Evolutionary conservation across 345 rosid species (phyloP), one percentile per base, ranked within the genome.

Genomic region (Arabidopsis thaliana): DNA sequence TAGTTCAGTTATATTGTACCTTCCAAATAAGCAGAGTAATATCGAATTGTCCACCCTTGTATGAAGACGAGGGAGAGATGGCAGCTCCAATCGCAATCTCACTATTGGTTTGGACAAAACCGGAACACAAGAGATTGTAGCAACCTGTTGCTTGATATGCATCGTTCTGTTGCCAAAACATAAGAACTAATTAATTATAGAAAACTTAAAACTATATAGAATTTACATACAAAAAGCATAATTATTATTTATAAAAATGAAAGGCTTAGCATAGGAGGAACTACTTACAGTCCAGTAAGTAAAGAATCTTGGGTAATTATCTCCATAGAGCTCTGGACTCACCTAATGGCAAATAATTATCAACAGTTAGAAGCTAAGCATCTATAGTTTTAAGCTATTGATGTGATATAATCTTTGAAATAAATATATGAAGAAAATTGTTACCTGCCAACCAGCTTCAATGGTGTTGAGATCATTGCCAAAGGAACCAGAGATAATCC

Each of bases 391-490:
- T 16, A 16, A 16, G 20, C 20, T 16, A 16, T 16, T 16, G 20
- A 16, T 16, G 20, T 16, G 20, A 16, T 16, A 16, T 16, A 16
- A 16, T 16, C 20, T 16, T 16, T 16, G 20, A 16, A 16, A 16
- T 16, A 16, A 16, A 13, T 42, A 37, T 37, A 8, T 8, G 20
- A 8, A 7, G 2, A 7, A 48, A 20, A 49, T 8, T 63, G 36
- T 1, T 79, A 85, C 98, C 96, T 96, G 99, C 99, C 99, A 96
- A 6, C 99, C 99, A 72, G 99, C 96, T 85, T 96, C 99, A 69
- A 96, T 96, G 79, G 99, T 96, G 82, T 96, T 96, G 58, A 96
- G 97, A 65, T 96, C 99, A 60, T 93, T 79, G 2, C 93, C 98
- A 14, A 96, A 96, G 0, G 98, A 88, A 32, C 99, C 99, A 37